Conservation (phyloP, 1,284 basidiomycete genomes). For the Albatrellus sp. region DNA sequence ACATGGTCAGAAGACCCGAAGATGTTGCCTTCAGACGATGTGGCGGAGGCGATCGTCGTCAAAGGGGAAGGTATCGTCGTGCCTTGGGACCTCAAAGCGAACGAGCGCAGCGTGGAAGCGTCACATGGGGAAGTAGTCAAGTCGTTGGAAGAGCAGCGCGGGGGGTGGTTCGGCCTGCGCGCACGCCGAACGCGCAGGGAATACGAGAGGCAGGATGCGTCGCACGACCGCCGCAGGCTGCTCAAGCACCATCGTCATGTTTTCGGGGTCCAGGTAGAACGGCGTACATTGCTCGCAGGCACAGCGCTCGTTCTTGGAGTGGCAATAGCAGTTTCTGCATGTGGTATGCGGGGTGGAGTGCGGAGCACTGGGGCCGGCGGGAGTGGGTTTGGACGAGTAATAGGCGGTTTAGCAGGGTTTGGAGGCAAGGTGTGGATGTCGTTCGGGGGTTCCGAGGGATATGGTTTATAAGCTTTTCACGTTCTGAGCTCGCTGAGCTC, state of each 20-base stretch:
- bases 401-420: constrained; percentile 21
- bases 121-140: constrained; percentile 14
- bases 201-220: neutral
- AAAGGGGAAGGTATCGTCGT: constrained; percentile 12
- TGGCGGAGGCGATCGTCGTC: neutral
- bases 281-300: constrained; percentile 42
- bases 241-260: constrained; percentile 15
- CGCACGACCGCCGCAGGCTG: constrained; percentile 13
- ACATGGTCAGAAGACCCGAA: constrained; percentile 41
- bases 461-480: too few relatives aligned
- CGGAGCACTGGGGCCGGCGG: constrained; percentile 3
- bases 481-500: too few relatives aligned
- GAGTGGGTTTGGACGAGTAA: constrained; percentile 8
- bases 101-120: constrained; percentile 17
- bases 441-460: too few relatives aligned
- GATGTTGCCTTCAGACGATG: neutral
- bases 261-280: constrained; percentile 19
- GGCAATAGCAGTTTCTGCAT: constrained; percentile 53
- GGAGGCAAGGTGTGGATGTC: constrained; percentile 13
- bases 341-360: constrained; percentile 14
- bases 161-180: neutral
- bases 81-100: constrained; percentile 18
- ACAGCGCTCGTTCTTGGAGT: constrained; percentile 55
- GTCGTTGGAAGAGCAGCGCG: constrained; percentile 1
- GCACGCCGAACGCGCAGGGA: neutral